Conservation (phyloP, 2,329 filamentous ascomycete genomes). For the Aspergillus oerlinghausenensis region DNA sequence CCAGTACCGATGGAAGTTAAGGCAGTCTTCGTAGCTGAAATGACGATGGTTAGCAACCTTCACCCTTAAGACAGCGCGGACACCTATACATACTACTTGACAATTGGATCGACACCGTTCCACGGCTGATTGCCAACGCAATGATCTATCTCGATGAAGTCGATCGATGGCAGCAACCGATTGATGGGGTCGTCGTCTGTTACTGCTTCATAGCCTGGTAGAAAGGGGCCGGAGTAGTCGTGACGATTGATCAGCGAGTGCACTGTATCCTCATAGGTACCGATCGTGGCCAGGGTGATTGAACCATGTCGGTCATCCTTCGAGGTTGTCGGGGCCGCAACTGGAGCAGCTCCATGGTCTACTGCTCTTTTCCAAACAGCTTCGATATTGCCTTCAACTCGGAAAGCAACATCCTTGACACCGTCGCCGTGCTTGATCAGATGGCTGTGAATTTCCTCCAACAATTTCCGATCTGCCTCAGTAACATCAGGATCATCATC, state of each 20-base stretch:
- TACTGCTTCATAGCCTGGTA: constrained; percentile 67
- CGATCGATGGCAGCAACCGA: constrained; percentile 55
- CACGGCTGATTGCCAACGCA: constrained; percentile 94
- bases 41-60: not conserved
- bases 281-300: constrained; percentile 68
- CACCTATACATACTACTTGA: constrained; percentile 45
- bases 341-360: constrained; percentile 59
- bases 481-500: constrained; percentile 47
- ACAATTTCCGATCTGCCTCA: constrained; percentile 55
- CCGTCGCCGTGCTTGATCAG: constrained; percentile 81
- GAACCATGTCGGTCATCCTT: constrained; percentile 51
- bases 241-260: constrained; percentile 75
- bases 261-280: constrained; percentile 84
- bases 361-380: constrained; percentile 70
- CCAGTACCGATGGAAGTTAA: constrained; percentile 94
- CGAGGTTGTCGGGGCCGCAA: constrained; percentile 55
- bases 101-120: constrained; percentile 66
- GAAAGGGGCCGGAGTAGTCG: constrained; percentile 66
- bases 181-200: constrained; percentile 41
- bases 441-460: constrained; percentile 72
- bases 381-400: constrained; percentile 69
- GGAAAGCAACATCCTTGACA: constrained; percentile 88
- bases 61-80: constrained; percentile 16
- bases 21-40: constrained; percentile 70
- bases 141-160: constrained; percentile 76